Percentiles rank a stretch among this genome's conserved stretches.
Evolutionary conservation across 2,329 filamentous ascomycete species (phyloP).

Genomic region (Metarhizium brunneum): DNA sequence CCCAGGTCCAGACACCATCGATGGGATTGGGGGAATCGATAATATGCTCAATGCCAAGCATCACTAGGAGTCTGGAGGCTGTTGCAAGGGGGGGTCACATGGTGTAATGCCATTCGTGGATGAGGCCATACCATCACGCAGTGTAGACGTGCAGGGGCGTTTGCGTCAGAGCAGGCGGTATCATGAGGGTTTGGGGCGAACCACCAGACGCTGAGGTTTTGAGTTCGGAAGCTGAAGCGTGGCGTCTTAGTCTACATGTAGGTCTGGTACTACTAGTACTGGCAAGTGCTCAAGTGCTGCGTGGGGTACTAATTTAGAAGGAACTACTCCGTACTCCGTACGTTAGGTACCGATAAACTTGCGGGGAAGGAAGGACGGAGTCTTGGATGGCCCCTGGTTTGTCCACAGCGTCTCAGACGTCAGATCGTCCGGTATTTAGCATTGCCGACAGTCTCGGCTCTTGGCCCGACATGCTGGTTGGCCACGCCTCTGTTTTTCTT

Average conservation of each 20-base stretch:
- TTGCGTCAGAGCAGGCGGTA: too few species aligned
- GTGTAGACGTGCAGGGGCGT: neutral
- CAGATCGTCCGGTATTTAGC: slow-evolving; percentile 12
- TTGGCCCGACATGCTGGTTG: too few species aligned
- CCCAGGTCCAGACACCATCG: neutral
- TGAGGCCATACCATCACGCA: neutral
- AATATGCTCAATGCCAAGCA: neutral
- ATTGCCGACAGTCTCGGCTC: slow-evolving; percentile 1
- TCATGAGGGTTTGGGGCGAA: neutral
- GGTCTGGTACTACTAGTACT: too few species aligned
- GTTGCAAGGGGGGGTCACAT: neutral
- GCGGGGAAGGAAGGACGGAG: neutral
- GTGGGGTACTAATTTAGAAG: too few species aligned
- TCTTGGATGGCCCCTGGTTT: neutral
- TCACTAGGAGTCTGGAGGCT: neutral
- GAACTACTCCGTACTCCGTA: too few species aligned
- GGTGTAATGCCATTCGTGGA: slow-evolving; percentile 3
- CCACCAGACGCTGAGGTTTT: neutral
- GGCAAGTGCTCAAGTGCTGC: too few species aligned
- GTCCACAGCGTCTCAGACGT: slow-evolving; percentile 11
- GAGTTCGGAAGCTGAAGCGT: neutral
- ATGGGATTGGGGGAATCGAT: neutral
- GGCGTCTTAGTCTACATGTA: neutral
- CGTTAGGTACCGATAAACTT: neutral
- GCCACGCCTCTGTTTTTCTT: too few species aligned